A percentile compares a stretch with the other conserved stretches of the same genome.
Conservation (phyloP, 768 basidiomycete genomes). For the Lyophyllum semitale region DNA sequence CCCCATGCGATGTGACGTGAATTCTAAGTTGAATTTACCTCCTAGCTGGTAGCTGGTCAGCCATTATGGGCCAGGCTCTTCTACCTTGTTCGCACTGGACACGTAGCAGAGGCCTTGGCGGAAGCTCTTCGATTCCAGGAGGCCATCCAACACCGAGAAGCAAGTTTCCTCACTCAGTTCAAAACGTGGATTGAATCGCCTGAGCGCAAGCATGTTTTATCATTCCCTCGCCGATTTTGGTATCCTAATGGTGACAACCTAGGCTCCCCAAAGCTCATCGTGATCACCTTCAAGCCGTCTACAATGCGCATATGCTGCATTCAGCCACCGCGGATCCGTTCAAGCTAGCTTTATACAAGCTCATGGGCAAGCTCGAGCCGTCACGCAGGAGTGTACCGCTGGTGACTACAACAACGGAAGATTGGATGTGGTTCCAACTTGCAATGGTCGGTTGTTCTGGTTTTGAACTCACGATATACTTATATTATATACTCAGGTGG, state of each 20-base stretch:
- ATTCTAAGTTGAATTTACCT: constrained; percentile 1
- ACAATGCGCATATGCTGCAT: constrained; percentile 89
- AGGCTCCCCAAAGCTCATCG: constrained; percentile 74
- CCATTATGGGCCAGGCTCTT: constrained; percentile 95
- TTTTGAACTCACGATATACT: no score
- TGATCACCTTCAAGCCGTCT: constrained; percentile 78
- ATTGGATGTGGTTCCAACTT: constrained; percentile 98
- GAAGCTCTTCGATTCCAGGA: constrained; percentile 72
- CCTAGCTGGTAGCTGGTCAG: constrained; percentile 78
- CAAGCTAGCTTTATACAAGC: constrained; percentile 93
- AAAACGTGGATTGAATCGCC: constrained; percentile 81
- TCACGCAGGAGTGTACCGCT: constrained; percentile 73
- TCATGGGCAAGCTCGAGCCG: constrained; percentile 92
- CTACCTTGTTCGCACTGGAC: constrained; percentile 87
- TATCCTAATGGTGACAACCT: not conserved
- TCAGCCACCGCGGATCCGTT: constrained; percentile 89
- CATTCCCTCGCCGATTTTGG: not conserved
- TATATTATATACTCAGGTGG: constrained; percentile 60
- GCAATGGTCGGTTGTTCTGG: constrained; percentile 58
- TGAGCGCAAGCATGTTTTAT: constrained; percentile 63
- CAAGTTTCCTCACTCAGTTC: constrained; percentile 81
- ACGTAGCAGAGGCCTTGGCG: constrained; percentile 75
- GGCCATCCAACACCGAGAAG: constrained; percentile 76
- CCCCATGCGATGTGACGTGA: not conserved
- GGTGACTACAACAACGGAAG: constrained; percentile 91